Percentiles rank a stretch among this genome's conserved stretches.
Conservation (phyloP, 2,329 filamentous ascomycete species). For the Pseudofabraea citricarpa region DNA sequence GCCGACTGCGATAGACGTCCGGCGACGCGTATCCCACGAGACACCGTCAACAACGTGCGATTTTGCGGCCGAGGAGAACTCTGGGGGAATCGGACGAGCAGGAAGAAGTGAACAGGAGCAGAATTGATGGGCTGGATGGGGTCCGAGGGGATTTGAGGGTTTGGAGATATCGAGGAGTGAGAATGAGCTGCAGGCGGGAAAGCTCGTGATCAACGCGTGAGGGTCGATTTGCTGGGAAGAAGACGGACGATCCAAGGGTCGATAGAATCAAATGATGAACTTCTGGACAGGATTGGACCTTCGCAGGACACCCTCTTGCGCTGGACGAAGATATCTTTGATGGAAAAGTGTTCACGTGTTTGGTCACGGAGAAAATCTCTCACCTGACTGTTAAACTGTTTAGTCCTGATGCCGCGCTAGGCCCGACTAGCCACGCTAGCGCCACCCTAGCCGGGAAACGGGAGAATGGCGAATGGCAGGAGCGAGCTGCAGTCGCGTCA, state of each 20-base stretch:
- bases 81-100: too few relatives aligned
- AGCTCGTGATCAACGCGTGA: neutral
- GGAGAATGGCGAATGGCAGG: too few relatives aligned
- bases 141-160: too few relatives aligned
- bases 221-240: constrained; percentile 1
- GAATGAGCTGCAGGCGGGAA: too few relatives aligned
- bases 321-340: neutral
- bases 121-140: too few relatives aligned
- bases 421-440: too few relatives aligned
- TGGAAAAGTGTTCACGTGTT: neutral
- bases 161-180: too few relatives aligned
- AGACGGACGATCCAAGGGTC: neutral
- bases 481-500: neutral
- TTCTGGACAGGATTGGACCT: neutral
- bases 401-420: too few relatives aligned
- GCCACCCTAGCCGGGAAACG: too few relatives aligned
- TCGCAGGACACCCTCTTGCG: constrained; percentile 1
- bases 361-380: neutral
- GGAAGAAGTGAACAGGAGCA: too few relatives aligned
- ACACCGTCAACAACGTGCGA: neutral
- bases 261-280: neutral
- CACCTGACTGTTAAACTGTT: too few relatives aligned
- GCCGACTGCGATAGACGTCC: constrained; percentile 2
- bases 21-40: constrained; percentile 15
- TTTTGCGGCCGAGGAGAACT: too few relatives aligned